These are phyloP conservation scores for Orbilia ellipsospora DNA, from an alignment of 2,329 filamentous ascomycete genomes.

Conservation along the genomic window DNA sequence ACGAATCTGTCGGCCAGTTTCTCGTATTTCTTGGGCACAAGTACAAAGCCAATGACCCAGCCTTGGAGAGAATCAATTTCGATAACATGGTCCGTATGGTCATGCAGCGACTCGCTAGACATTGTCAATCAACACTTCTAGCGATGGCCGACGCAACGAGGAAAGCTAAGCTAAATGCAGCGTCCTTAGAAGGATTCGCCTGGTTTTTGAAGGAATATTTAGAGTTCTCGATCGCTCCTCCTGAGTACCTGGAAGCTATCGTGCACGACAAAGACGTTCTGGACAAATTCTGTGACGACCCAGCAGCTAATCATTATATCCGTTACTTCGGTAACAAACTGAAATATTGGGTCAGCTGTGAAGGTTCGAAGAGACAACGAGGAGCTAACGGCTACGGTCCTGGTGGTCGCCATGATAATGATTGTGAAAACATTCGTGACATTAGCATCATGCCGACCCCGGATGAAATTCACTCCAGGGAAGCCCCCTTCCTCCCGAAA, in stretches of 20 bases:
- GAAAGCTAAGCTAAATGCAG: constrained; percentile 15
- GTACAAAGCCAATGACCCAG: not conserved
- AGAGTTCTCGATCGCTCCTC: constrained; percentile 1
- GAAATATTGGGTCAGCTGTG: constrained; percentile 39
- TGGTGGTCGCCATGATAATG: constrained; percentile 80
- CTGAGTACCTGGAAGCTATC: constrained; percentile 12
- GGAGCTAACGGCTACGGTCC: constrained; percentile 60
- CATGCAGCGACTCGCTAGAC: constrained; percentile 8
- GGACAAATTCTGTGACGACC: constrained; percentile 17
- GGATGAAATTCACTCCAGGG: constrained; percentile 70
- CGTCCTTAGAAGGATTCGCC: constrained; percentile 29
- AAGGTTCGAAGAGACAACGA: not conserved
- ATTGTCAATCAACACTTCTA: not conserved
- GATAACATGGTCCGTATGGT: constrained; percentile 38
- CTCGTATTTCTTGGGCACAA: constrained; percentile 30
- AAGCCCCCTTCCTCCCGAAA: constrained; percentile 69
- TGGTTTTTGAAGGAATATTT: constrained; percentile 34
- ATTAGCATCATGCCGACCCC: constrained; percentile 74
- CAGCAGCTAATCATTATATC: not conserved
- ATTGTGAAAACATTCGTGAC: constrained; percentile 71
- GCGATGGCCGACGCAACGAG: constrained; percentile 6
- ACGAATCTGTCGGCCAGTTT: constrained; percentile 31
- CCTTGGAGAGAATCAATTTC: constrained; percentile 14
- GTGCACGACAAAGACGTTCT: constrained; percentile 6
- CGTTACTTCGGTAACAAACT: constrained; percentile 25